A percentile compares a stretch with the other conserved stretches of the same genome.
Conservation (phyloP, 2,329 filamentous ascomycete species). For the Pestalotiopsis sp. region DNA sequence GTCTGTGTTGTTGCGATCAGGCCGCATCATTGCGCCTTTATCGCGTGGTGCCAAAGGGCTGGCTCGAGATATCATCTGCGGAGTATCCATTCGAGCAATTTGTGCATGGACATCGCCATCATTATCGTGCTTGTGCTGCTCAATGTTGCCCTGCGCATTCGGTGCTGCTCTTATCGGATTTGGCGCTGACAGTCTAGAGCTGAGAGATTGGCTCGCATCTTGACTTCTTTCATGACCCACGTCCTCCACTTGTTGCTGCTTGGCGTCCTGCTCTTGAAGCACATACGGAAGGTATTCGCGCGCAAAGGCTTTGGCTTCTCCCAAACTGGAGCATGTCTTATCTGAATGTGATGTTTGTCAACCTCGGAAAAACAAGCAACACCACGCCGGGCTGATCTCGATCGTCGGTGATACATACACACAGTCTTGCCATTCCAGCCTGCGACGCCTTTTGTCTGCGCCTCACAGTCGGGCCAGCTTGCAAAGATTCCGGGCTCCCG, state of each 20-base stretch:
- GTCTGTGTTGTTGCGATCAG: neutral
- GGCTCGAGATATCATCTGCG: neutral
- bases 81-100: neutral
- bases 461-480: neutral
- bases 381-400: no score
- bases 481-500: neutral
- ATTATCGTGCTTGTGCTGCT: neutral
- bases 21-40: neutral
- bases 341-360: neutral
- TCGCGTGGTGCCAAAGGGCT: neutral
- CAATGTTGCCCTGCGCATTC: neutral
- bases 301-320: neutral
- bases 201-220: neutral
- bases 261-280: neutral
- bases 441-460: neutral
- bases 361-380: neutral
- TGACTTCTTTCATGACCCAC: no score
- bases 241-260: neutral
- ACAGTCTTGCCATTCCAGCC: neutral
- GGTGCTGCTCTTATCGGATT: neutral
- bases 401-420: neutral
- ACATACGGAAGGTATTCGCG: neutral
- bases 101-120: neutral
- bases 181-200: neutral
- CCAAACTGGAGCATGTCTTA: neutral